Base-by-base conservation (phyloP, 768 basidiomycete species). In the Melanogaster broomeanus region DNA sequence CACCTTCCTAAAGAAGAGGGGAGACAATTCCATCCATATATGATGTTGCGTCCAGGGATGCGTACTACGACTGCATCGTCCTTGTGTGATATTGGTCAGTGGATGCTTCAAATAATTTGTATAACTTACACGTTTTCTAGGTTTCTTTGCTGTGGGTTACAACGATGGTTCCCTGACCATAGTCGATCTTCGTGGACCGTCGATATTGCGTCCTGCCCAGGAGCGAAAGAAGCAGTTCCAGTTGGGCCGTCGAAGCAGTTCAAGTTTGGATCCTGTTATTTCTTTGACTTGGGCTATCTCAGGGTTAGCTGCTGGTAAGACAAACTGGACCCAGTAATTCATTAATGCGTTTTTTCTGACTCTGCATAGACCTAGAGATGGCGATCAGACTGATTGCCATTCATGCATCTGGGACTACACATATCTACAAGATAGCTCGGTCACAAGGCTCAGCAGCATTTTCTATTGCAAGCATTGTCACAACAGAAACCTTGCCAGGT, bases 121-220 rank as follows among this genome's bases (percentile, higher is more conserved):
- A 38, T 38, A 9, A 16, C 27, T 7, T 39, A 21, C 45, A 35
- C 6, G 13, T 8, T 24, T 27, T n/a, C 28, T 53, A 92, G 91
- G 90, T 5, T 92, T 95, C 66, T 67, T 92, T 39, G 90, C 92
- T 2, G 76, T 85, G 3, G 83, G 86, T 3, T 91, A 87, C 64
- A 62, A 67, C 6, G 78, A 80, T 42, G 84, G 82, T 1, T 72
- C 78, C 2, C 49, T 95, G 19, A 69, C 79, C 30, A 71, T 93
- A 28, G 64, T 93, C 16, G 88, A 94, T 61, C 76, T 93, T 77
- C 78, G 90, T 21, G 87, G 82, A 2, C 90, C 91, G 1, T 77
- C 77, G 11, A 77, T 93, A 11, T 69, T 87, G 1, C 75, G 82
- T 24, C 75, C 74, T 57, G 16, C 48, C 15, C 61, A 57, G 15